Conservation (phyloP, 2,329 filamentous ascomycete species). For the Thielaviopsis populi region DNA sequence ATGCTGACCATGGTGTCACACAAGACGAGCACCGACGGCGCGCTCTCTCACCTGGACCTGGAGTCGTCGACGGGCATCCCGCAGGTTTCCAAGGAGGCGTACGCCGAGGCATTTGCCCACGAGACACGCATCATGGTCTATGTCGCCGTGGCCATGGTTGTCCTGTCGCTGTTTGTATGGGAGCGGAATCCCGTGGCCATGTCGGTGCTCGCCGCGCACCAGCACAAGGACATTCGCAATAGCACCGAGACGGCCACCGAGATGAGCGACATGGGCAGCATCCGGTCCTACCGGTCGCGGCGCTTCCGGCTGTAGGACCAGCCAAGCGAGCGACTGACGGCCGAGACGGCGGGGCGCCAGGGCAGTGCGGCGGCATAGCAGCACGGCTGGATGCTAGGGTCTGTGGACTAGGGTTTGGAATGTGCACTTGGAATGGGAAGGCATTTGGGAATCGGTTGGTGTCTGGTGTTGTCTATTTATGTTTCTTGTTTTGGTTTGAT, state of each 20-base stretch:
- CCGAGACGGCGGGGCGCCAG: too few relatives aligned
- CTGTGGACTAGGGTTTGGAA: too few relatives aligned
- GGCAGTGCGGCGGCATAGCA: too few relatives aligned
- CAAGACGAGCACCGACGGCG: slow-evolving; percentile 26
- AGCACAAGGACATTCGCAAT: slow-evolving; percentile 23
- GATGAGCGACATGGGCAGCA: slow-evolving; percentile 23
- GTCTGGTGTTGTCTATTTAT: too few relatives aligned
- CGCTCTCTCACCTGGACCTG: slow-evolving; percentile 27
- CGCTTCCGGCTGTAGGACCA: slow-evolving; percentile 5
- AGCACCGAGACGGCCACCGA: slow-evolving; percentile 28
- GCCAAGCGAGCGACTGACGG: too few relatives aligned
- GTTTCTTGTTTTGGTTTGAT: too few relatives aligned
- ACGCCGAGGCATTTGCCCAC: slow-evolving; percentile 32
- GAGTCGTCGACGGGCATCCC: slow-evolving; percentile 28
- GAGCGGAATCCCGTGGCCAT: slow-evolving; percentile 29
- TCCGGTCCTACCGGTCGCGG: slow-evolving; percentile 13
- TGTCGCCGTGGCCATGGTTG: slow-evolving; percentile 29
- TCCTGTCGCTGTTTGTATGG: slow-evolving; percentile 31
- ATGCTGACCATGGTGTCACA: slow-evolving; percentile 46
- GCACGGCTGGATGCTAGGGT: too few relatives aligned
- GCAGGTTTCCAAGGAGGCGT: slow-evolving; percentile 27
- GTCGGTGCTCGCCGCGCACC: slow-evolving; percentile 22
- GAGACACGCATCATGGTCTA: slow-evolving; percentile 34
- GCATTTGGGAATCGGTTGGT: too few relatives aligned
- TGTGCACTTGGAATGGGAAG: too few relatives aligned